phyloP scores from a whole-genome alignment of 164 flowering plant genomes.

The Protea cynaroides region DNA sequence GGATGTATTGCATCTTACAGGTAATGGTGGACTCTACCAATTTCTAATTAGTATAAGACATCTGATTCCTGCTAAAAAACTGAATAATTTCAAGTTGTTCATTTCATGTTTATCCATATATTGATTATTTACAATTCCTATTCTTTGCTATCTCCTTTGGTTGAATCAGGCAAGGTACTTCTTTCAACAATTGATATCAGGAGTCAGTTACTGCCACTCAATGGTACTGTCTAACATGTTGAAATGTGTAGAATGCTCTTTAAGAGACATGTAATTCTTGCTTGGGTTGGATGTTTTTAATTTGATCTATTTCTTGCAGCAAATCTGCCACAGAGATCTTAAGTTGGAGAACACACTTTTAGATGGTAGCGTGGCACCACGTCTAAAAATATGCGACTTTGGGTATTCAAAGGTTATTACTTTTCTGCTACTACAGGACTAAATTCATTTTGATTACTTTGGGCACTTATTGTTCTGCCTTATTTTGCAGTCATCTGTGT shows the following conservation, averaged over 20 bases:
- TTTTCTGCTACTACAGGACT: not conserved
- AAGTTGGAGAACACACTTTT: conserved; percentile 79
- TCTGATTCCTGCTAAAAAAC: too few relatives aligned
- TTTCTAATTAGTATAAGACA: not conserved
- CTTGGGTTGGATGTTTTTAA: not conserved
- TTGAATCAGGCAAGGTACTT: conserved; percentile 67
- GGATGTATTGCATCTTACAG: too few relatives aligned
- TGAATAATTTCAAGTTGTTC: not conserved
- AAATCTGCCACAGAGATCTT: conserved; percentile 37
- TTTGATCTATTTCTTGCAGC: conserved; percentile 9
- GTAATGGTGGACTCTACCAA: too few relatives aligned
- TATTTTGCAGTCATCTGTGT: conserved; percentile 53
- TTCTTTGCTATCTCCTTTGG: not conserved
- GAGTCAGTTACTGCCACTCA: conserved; percentile 90
- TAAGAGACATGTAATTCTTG: not conserved
- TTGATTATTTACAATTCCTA: not conserved
- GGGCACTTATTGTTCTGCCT: conserved; percentile 4
- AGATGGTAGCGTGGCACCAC: conserved; percentile 67
- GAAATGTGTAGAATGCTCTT: not conserved
- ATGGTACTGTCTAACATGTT: conserved; percentile 41
- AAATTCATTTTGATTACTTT: not conserved
- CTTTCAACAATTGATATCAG: conserved; percentile 94
- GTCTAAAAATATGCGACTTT: conserved; percentile 77
- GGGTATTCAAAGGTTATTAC: conserved; percentile 73
- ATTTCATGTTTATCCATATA: not conserved